Conservation (phyloP, 208 protist genomes). For the Wallacemonas collosoma region DNA sequence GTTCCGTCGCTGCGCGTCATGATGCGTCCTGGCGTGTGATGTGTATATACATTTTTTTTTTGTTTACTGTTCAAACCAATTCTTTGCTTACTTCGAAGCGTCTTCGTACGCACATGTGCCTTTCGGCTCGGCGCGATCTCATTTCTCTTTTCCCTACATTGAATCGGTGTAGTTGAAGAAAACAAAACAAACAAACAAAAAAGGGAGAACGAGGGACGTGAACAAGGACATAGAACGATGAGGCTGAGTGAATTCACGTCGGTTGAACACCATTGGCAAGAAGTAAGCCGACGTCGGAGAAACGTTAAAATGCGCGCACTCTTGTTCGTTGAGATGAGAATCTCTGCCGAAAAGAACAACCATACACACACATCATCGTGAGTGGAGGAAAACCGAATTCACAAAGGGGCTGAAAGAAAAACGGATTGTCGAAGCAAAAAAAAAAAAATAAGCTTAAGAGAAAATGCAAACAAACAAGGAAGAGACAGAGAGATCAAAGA, state of each 20-base stretch:
- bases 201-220: conserved; percentile 15
- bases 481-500: background rate
- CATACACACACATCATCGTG: background rate
- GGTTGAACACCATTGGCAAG: no score
- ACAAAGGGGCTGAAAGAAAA: background rate
- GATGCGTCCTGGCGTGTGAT: no score
- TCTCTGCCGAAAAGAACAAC: background rate
- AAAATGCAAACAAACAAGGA: background rate
- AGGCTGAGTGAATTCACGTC: background rate
- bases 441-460: background rate
- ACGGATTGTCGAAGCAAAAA: background rate
- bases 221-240: conserved; percentile 13
- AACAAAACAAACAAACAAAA: conserved; percentile 16
- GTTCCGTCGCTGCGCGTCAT: no score
- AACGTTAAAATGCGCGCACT: no score
- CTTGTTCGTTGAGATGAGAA: background rate
- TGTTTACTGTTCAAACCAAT: no score
- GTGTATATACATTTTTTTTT: no score
- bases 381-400: background rate
- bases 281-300: no score
- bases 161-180: no score
- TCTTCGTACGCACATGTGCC: no score
- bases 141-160: no score
- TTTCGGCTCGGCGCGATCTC: no score
- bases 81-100: no score